Evolutionary conservation across 345 rosid genomes (phyloP).

Genomic region (Clausena lansium): DNA sequence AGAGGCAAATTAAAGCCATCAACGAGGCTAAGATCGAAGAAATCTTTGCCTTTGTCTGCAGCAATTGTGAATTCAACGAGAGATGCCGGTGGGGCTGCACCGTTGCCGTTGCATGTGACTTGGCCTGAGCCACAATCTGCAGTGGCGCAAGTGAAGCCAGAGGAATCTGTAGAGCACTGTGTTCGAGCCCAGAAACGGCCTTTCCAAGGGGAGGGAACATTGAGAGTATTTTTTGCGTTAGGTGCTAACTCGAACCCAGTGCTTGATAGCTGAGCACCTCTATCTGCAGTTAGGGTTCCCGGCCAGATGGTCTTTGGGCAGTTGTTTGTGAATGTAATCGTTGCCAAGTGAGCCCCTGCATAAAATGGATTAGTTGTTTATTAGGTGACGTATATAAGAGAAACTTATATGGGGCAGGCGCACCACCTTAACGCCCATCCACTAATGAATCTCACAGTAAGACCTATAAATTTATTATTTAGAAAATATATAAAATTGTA

Average conservation of each 20-base stretch:
- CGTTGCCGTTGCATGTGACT: constrained; percentile 29
- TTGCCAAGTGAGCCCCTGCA: constrained; percentile 18
- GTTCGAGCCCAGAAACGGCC: constrained; percentile 46
- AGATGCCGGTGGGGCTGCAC: constrained; percentile 32
- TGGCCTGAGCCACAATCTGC: constrained; percentile 40
- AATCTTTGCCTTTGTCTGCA: constrained; percentile 17
- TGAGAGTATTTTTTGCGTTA: background rate
- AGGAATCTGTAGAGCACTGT: constrained; percentile 13
- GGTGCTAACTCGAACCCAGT: constrained; percentile 32
- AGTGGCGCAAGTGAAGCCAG: constrained; percentile 32
- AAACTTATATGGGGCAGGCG: too few species aligned
- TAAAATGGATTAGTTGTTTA: too few species aligned
- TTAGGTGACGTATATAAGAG: too few species aligned
- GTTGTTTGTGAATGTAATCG: constrained; percentile 29
- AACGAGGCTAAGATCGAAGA: constrained; percentile 40
- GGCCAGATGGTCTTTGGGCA: constrained; percentile 40
- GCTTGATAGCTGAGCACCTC: constrained; percentile 16
- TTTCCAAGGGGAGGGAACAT: constrained; percentile 22
- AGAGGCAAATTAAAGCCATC: constrained; percentile 45
- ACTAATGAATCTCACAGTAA: too few species aligned
- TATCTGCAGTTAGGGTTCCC: constrained; percentile 24
- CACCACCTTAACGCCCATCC: too few species aligned
- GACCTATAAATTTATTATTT: too few species aligned
- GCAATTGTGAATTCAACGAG: constrained; percentile 30
- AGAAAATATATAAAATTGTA: too few species aligned